A percentile compares a stretch with the other conserved stretches of the same genome.
phyloP scores from a whole-genome alignment of 208 protist genomes.

The Trypanosoma rangeli region DNA sequence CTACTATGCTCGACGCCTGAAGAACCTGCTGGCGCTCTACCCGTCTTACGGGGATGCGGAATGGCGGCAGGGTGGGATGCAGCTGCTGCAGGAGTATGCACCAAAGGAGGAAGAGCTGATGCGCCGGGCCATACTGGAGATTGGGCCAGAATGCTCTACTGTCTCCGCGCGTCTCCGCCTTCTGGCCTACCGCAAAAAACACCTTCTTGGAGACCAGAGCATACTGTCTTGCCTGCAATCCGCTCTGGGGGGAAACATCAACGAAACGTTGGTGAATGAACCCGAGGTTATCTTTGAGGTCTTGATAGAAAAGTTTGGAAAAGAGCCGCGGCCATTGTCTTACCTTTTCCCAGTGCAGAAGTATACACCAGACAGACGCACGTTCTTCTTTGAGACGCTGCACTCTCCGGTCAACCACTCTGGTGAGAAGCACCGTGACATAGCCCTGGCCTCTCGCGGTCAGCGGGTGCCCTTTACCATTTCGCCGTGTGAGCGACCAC shows the following conservation, averaged over 20 bases:
- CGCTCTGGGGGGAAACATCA: slow-evolving; percentile 24
- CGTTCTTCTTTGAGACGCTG: slow-evolving; percentile 47
- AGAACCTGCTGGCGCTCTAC: slow-evolving; percentile 37
- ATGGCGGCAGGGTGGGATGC: slow-evolving; percentile 26
- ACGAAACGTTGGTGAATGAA: slow-evolving; percentile 58
- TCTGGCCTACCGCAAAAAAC: slow-evolving; percentile 49
- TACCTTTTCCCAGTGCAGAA: slow-evolving; percentile 43
- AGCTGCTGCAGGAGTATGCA: slow-evolving; percentile 35
- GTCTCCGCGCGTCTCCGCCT: slow-evolving; percentile 49
- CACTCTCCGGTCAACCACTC: slow-evolving; percentile 26
- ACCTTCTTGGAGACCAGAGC: slow-evolving; percentile 39
- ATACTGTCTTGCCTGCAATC: slow-evolving; percentile 32
- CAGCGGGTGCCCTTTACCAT: slow-evolving; percentile 49
- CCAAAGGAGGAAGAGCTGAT: slow-evolving; percentile 59
- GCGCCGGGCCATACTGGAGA: slow-evolving; percentile 45
- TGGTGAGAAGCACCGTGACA: slow-evolving; percentile 13
- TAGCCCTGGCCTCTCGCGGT: slow-evolving; percentile 35
- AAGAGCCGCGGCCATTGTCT: slow-evolving; percentile 45
- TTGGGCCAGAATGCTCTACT: slow-evolving; percentile 58
- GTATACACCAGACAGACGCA: slow-evolving; percentile 41
- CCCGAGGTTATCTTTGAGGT: slow-evolving; percentile 57
- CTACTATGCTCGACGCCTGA: slow-evolving; percentile 43
- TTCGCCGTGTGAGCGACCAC: slow-evolving; percentile 70
- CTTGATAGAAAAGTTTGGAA: slow-evolving; percentile 38
- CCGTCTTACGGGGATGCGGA: slow-evolving; percentile 15